Percentiles rank a stretch among this genome's conserved stretches.
Evolutionary conservation across 257 asterid species (phyloP).

Genomic region (Lycium barbarum): DNA sequence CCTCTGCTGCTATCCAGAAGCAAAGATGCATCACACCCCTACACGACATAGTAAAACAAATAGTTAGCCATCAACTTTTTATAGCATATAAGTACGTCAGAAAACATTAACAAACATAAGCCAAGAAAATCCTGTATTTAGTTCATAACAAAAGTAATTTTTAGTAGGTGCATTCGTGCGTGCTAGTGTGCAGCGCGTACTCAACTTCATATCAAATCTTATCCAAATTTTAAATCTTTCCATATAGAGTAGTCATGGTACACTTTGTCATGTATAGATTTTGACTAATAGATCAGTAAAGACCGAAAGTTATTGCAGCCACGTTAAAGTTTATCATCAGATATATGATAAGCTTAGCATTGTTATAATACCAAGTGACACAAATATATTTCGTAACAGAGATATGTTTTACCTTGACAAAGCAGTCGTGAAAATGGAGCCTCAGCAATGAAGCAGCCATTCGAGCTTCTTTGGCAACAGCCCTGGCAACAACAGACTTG

Average conservation of each 20-base stretch:
- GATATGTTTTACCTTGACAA: constrained; percentile 66
- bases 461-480: constrained; percentile 79
- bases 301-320: not conserved
- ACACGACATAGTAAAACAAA: constrained; percentile 26
- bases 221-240: not conserved
- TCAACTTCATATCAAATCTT: not conserved
- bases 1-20: constrained; percentile 69
- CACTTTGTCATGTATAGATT: not conserved
- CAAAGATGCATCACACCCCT: constrained; percentile 96
- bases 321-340: not conserved
- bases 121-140: not conserved
- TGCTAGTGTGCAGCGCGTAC: not conserved
- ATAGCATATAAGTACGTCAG: not conserved
- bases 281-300: not conserved
- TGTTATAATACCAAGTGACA: not conserved
- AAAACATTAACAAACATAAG: not conserved
- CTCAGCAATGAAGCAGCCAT: constrained; percentile 94
- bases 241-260: not conserved
- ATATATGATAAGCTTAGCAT: not conserved
- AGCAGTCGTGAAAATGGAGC: constrained; percentile 96
- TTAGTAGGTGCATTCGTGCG: not conserved
- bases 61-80: not conserved
- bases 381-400: not conserved
- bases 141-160: not conserved
- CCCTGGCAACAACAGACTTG: constrained; percentile 74